Percentiles rank a stretch among this genome's conserved stretches.
phyloP scores from a whole-genome alignment of 2,329 filamentous ascomycete genomes.

The Corynespora cassiicola region DNA sequence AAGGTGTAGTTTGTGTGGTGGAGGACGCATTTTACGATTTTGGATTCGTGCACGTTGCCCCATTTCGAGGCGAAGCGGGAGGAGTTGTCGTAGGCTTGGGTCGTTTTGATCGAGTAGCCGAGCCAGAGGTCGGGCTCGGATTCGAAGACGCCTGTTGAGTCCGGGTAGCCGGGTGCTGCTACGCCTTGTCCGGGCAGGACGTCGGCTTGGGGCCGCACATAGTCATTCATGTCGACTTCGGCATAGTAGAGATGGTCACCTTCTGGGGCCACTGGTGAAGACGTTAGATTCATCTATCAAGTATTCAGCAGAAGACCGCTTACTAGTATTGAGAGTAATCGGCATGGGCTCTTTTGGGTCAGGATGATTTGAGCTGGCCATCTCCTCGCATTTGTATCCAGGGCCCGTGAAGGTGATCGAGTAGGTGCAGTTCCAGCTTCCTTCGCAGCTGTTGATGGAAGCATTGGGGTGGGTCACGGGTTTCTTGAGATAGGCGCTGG shows the following conservation, averaged over 20 bases:
- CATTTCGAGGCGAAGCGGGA: slow-evolving; percentile 34
- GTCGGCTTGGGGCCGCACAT: slow-evolving; percentile 34
- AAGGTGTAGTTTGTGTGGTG: slow-evolving; percentile 46
- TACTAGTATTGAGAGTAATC: slow-evolving; percentile 34
- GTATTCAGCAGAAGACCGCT: too few relatives aligned
- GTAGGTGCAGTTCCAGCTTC: slow-evolving; percentile 46
- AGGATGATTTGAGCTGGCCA: slow-evolving; percentile 22
- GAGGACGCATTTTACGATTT: slow-evolving; percentile 43
- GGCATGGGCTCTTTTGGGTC: slow-evolving; percentile 13
- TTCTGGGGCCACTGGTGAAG: slow-evolving; percentile 41
- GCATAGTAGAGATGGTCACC: slow-evolving; percentile 39
- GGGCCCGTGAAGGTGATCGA: slow-evolving; percentile 40
- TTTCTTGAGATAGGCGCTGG: slow-evolving; percentile 40
- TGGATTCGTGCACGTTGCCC: slow-evolving; percentile 37
- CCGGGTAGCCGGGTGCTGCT: slow-evolving; percentile 33
- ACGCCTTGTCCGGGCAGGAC: slow-evolving; percentile 24
- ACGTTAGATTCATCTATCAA: too few relatives aligned
- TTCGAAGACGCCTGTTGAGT: slow-evolving; percentile 37
- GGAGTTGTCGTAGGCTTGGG: slow-evolving; percentile 22
- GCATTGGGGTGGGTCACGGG: slow-evolving; percentile 32
- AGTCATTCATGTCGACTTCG: slow-evolving; percentile 38
- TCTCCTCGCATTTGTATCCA: slow-evolving; percentile 44
- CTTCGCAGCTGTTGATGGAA: slow-evolving; percentile 33
- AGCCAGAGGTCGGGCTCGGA: slow-evolving; percentile 45
- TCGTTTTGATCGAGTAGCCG: slow-evolving; percentile 40